A percentile compares a stretch with the other conserved stretches of the same genome.
Conservation (phyloP, 1,284 basidiomycete genomes). For the Marasmius oreades region DNA sequence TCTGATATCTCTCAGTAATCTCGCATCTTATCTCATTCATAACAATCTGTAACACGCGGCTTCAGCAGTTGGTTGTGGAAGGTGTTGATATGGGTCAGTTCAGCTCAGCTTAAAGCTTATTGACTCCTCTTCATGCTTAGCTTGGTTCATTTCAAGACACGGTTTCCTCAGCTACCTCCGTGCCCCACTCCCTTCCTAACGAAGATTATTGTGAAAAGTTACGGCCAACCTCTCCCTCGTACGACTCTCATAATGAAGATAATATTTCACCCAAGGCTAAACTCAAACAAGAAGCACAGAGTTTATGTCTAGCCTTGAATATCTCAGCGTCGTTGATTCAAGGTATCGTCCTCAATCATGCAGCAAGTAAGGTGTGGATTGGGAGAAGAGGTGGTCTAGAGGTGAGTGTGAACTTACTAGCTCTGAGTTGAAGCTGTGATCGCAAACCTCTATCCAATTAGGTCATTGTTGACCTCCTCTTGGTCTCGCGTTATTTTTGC, state of each 20-base stretch:
- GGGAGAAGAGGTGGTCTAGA: conserved; percentile 70
- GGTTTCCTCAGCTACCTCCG: background rate
- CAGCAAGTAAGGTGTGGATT: conserved; percentile 63
- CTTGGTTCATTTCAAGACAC: background rate
- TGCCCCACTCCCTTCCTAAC: background rate
- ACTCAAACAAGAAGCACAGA: background rate
- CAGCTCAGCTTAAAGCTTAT: background rate
- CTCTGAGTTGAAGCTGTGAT: conserved; percentile 3
- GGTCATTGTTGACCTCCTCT: conserved; percentile 64
- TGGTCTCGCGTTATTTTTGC: conserved; percentile 62
- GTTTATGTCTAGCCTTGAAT: background rate
- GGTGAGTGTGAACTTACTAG: conserved; percentile 38
- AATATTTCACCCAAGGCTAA: background rate
- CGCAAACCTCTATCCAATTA: conserved; percentile 23
- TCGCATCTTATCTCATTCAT: background rate
- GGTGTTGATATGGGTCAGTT: background rate
- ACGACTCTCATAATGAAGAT: background rate
- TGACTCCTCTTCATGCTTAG: background rate
- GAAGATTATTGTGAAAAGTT: background rate
- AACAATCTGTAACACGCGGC: background rate
- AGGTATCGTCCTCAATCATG: conserved; percentile 74
- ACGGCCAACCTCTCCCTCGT: background rate
- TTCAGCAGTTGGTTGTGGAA: background rate
- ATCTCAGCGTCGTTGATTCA: conserved; percentile 55
- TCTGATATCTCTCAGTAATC: background rate